Base-by-base conservation (phyloP, 169 alveolate species). In the Blepharisma undulans region DNA sequence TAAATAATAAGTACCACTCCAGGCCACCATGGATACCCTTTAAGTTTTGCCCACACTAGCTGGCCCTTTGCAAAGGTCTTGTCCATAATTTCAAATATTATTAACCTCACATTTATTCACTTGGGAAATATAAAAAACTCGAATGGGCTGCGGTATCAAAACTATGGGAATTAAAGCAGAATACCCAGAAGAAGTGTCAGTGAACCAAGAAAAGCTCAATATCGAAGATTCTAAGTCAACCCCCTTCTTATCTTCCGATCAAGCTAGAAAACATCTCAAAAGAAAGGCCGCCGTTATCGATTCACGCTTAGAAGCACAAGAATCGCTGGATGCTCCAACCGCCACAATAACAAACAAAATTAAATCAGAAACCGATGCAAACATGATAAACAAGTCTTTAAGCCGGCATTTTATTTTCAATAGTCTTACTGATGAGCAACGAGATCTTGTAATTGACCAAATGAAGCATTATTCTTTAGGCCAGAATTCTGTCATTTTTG, bases 1-100 rank as follows among this genome's bases (percentile, higher is more conserved):
- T 79, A 32, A 79, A 30, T 79, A 12, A 25, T 25, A 2, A n/a
- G 32, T 84, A 84, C 89, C 74, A 84, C 78, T 36, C 89, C 89
- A 21, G 89, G 89, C 89, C 89, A 84, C 78, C 89, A 84, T n/a
- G 89, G 79, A 77, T 84, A 84, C 78, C 89, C 89, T n/a, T 77
- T 77, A n/a, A 84, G 27, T 10, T 84, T 84, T 33, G 89, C 89
- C 78, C 89, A 84, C 27, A 84, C 89, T 25, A 84, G 16, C 60
- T 84, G 89, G 66, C 66, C 66, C 66, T 48, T 48, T 5, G 66
- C 66, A 5, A 48, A 48, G 66, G 21, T 10, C 66, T 48, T 48
- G 10, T 48, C 66, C 66, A 48, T 48, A 48, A 48, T 48, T 48
- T 48, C 66, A 48, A 48, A 48, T 48, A 48, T 48, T 48, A 48